These are phyloP conservation scores for Citrus australasica DNA, from an alignment of 345 rosid genomes.

Conservation along the genomic window DNA sequence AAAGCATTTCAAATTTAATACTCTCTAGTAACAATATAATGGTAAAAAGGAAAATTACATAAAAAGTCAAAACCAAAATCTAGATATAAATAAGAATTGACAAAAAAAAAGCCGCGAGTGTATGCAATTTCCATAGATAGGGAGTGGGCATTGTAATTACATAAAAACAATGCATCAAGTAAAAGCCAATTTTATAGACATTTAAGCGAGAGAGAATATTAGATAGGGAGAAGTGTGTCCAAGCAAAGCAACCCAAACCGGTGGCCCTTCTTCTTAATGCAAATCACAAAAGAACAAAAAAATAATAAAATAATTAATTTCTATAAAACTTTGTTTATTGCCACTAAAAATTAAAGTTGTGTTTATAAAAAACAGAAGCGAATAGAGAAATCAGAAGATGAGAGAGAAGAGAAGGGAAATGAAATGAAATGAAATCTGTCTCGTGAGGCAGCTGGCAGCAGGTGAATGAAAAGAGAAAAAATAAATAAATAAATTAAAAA, in stretches of 20 bases:
- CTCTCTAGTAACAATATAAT: background rate
- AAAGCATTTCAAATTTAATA: background rate
- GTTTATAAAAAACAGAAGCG: background rate
- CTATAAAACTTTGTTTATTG: too few relatives aligned
- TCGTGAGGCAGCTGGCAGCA: slow-evolving; percentile 46
- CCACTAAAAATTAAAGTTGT: too few relatives aligned
- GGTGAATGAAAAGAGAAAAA: slow-evolving; percentile 5
- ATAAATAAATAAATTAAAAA: background rate
- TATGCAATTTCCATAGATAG: background rate
- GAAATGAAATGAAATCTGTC: slow-evolving; percentile 17
- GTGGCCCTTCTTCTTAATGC: too few relatives aligned
- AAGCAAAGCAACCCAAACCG: background rate
- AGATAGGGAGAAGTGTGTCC: background rate
- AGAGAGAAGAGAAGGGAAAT: too few relatives aligned
- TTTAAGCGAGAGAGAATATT: background rate
- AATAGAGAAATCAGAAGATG: background rate
- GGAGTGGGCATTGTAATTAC: background rate
- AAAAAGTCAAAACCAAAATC: too few relatives aligned
- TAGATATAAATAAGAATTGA: too few relatives aligned
- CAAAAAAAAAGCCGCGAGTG: background rate
- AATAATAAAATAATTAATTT: too few relatives aligned
- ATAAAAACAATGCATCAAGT: background rate
- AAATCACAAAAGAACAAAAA: too few relatives aligned
- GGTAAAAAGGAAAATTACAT: too few relatives aligned
- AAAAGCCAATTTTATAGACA: background rate